These are phyloP conservation scores for Tremella mesenterica DNA, from an alignment of 768 basidiomycete species.

Conservation along the genomic window DNA sequence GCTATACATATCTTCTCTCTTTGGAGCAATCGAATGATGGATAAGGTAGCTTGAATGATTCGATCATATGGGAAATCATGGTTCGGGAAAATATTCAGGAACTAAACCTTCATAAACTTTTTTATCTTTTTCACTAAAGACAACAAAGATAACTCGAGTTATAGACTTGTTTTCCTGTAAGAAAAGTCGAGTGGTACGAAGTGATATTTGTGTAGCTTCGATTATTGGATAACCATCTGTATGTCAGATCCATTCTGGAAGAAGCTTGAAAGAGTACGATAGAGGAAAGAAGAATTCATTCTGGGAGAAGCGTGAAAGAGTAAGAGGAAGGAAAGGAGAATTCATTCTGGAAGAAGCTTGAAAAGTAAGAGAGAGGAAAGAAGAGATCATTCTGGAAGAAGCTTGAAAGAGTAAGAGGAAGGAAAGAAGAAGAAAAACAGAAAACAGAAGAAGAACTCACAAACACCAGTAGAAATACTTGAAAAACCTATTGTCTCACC, in stretches of 20 bases:
- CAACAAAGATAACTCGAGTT: constrained; percentile 37
- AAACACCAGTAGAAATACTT: constrained; percentile 44
- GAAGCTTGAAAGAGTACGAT: neutral
- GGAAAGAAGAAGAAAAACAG: neutral
- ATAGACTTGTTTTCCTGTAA: constrained; percentile 25
- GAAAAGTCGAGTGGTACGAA: constrained; percentile 30
- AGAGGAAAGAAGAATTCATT: neutral
- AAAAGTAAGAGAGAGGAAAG: constrained; percentile 40
- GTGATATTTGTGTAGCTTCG: constrained; percentile 43
- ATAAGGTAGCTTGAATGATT: neutral
- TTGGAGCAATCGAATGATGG: neutral
- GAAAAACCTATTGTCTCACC: constrained; percentile 40
- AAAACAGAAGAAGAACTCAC: constrained; percentile 16
- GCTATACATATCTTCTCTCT: no score
- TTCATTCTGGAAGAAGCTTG: neutral
- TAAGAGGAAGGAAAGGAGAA: constrained; percentile 40
- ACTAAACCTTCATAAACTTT: constrained; percentile 26
- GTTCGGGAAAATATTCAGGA: constrained; percentile 32
- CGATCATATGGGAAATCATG: neutral
- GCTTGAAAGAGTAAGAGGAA: neutral
- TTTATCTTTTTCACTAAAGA: constrained; percentile 34
- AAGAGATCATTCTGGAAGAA: constrained; percentile 1
- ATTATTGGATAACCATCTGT: constrained; percentile 45
- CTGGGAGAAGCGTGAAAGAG: constrained; percentile 3
- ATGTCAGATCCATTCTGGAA: neutral